Conservation (phyloP, 2,329 filamentous ascomycete species). For the Rutstroemia sp. region DNA sequence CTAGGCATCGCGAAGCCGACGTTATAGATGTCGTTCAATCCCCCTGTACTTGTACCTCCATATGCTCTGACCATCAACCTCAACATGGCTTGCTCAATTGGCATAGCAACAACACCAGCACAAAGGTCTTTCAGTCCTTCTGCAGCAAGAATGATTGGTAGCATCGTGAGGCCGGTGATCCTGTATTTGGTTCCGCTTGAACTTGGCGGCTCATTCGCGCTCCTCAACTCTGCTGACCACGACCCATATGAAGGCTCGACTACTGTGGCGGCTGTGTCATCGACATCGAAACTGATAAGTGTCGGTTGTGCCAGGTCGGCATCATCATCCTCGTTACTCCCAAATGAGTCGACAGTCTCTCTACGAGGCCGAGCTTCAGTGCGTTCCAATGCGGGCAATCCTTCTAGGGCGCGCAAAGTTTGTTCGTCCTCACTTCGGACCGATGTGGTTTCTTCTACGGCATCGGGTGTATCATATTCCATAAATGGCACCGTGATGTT, state of each 20-base stretch:
- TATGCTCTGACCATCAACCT: conserved; percentile 24
- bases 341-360: conserved; percentile 20
- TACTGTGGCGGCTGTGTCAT: conserved; percentile 16
- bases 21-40: conserved; percentile 17
- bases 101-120: conserved; percentile 23
- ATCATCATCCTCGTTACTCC: conserved; percentile 26
- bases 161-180: conserved; percentile 28
- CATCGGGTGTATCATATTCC: conserved; percentile 22
- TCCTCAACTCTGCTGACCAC: conserved; percentile 31
- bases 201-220: conserved; percentile 25
- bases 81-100: conserved; percentile 28
- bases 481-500: conserved; percentile 13
- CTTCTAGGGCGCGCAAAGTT: conserved; percentile 28
- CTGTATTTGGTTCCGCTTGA: conserved; percentile 22
- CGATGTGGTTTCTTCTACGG: conserved; percentile 7
- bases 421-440: conserved; percentile 18
- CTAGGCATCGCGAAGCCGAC: conserved; percentile 11
- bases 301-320: conserved; percentile 26
- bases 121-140: conserved; percentile 26
- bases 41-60: conserved; percentile 15
- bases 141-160: conserved; percentile 28
- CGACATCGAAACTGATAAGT: conserved; percentile 30
- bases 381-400: conserved; percentile 18
- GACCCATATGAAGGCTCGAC: conserved; percentile 19
- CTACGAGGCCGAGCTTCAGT: conserved; percentile 10